Conservation (phyloP, 2,329 filamentous ascomycete species). For the Penicillium glabrum region DNA sequence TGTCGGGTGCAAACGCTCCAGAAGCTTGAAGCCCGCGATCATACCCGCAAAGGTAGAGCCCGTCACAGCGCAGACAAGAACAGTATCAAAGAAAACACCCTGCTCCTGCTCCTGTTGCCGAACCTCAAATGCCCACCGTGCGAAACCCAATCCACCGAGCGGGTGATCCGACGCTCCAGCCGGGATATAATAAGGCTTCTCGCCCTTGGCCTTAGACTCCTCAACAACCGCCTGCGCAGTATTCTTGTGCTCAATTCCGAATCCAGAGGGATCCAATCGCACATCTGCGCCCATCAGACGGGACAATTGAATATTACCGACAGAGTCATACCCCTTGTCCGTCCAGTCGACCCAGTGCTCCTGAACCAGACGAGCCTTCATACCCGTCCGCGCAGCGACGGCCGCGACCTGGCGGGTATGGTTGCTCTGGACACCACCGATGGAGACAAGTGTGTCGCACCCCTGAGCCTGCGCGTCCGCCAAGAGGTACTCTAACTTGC, state of each 20-base stretch:
- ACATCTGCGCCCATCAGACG: constrained; percentile 67
- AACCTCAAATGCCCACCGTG: constrained; percentile 70
- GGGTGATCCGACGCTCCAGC: constrained; percentile 70
- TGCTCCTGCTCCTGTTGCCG: constrained; percentile 60
- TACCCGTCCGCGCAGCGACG: constrained; percentile 58
- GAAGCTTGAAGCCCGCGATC: constrained; percentile 69
- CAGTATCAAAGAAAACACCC: constrained; percentile 65
- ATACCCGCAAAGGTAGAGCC: constrained; percentile 71
- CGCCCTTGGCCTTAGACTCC: constrained; percentile 54
- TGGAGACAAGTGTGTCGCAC: constrained; percentile 63
- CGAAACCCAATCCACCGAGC: constrained; percentile 68
- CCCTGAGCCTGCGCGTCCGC: constrained; percentile 60
- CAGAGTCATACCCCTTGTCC: constrained; percentile 60
- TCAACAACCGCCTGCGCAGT: constrained; percentile 57
- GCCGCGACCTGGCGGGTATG: constrained; percentile 68
- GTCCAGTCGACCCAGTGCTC: constrained; percentile 68
- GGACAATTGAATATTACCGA: constrained; percentile 71
- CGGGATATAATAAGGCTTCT: constrained; percentile 70
- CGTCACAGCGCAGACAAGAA: constrained; percentile 70
- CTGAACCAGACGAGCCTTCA: constrained; percentile 56
- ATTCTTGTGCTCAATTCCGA: constrained; percentile 68
- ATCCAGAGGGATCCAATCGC: constrained; percentile 58
- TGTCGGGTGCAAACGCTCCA: constrained; percentile 48
- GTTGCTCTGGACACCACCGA: constrained; percentile 69
- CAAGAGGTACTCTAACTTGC: constrained; percentile 69